A percentile compares a stretch with the other conserved stretches of the same genome.
These are phyloP conservation scores for Agrocybe pediades DNA, from an alignment of 768 basidiomycete species.

Conservation along the genomic window DNA sequence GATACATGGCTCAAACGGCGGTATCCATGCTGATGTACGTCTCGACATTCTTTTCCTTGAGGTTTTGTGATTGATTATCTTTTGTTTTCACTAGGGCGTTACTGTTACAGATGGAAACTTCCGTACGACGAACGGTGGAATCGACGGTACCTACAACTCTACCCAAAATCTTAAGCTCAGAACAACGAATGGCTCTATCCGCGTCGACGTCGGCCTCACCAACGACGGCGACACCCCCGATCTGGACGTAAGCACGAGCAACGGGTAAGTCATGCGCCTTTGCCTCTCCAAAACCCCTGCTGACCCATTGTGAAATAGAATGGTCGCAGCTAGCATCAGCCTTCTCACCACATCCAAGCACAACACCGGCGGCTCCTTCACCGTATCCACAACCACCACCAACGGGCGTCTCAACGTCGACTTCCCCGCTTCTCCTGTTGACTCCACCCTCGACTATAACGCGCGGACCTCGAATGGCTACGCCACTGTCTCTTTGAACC, in stretches of 20 bases:
- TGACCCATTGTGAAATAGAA: not conserved
- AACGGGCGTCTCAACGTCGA: slow-evolving; percentile 33
- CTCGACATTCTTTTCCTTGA: not conserved
- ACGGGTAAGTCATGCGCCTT: slow-evolving; percentile 51
- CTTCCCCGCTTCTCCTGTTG: slow-evolving; percentile 34
- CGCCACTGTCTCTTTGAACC: slow-evolving; percentile 31
- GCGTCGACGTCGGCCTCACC: slow-evolving; percentile 35
- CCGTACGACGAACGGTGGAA: slow-evolving; percentile 18
- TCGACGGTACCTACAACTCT: slow-evolving; percentile 41
- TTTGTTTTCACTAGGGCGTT: slow-evolving; percentile 3
- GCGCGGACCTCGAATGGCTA: slow-evolving; percentile 35
- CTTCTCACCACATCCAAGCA: slow-evolving; percentile 29
- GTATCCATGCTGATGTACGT: slow-evolving; percentile 12
- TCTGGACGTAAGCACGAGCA: slow-evolving; percentile 37
- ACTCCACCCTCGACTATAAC: slow-evolving; percentile 31
- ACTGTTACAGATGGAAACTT: not conserved
- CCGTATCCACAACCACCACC: slow-evolving; percentile 29
- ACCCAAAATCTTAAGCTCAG: slow-evolving; percentile 34
- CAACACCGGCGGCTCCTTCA: slow-evolving; percentile 34
- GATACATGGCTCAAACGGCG: slow-evolving; percentile 26
- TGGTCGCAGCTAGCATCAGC: slow-evolving; percentile 29
- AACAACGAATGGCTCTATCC: slow-evolving; percentile 45
- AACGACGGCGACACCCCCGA: slow-evolving; percentile 24
- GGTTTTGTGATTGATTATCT: not conserved
- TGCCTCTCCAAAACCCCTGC: not conserved